These are phyloP conservation scores for Hibiscus syriacus DNA, from an alignment of 345 rosid genomes.

Conservation along the genomic window DNA sequence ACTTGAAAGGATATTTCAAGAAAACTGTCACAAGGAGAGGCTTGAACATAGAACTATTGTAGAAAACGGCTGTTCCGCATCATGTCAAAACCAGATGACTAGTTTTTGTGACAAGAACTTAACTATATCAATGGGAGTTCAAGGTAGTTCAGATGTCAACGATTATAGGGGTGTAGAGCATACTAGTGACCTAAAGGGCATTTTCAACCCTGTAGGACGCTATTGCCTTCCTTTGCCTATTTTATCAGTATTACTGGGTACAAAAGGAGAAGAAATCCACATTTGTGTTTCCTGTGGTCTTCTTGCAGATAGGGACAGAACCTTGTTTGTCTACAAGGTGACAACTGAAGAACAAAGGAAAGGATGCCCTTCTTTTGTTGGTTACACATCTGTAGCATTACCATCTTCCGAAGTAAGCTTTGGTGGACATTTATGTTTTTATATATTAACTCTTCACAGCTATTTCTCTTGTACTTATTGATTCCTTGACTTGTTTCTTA, in stretches of 20 bases:
- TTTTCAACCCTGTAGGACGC: slow-evolving; percentile 57
- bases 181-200: slow-evolving; percentile 38
- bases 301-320: slow-evolving; percentile 31
- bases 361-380: slow-evolving; percentile 70
- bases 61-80: slow-evolving; percentile 17
- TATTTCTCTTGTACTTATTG: slow-evolving; percentile 1
- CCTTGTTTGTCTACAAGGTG: slow-evolving; percentile 58
- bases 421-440: slow-evolving; percentile 36
- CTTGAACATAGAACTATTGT: slow-evolving; percentile 18
- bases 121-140: slow-evolving; percentile 20
- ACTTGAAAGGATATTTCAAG: slow-evolving; percentile 19
- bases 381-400: slow-evolving; percentile 42
- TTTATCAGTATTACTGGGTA: slow-evolving; percentile 41
- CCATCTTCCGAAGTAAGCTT: slow-evolving; percentile 37
- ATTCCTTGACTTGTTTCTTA: slow-evolving; percentile 2
- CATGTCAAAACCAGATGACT: slow-evolving; percentile 21
- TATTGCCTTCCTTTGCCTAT: slow-evolving; percentile 66
- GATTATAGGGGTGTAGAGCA: slow-evolving; percentile 27
- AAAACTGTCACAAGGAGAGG: slow-evolving; percentile 20
- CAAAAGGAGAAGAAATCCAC: slow-evolving; percentile 44
- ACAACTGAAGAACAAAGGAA: slow-evolving; percentile 32
- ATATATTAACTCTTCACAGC: background rate
- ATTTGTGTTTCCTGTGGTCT: slow-evolving; percentile 58
- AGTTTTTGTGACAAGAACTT: slow-evolving; percentile 16
- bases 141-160: slow-evolving; percentile 26